Percentiles rank a stretch among this genome's conserved stretches.
These are phyloP conservation scores for Rosa hybrid DNA, from an alignment of 331 rosid species.

Conservation along the genomic window DNA sequence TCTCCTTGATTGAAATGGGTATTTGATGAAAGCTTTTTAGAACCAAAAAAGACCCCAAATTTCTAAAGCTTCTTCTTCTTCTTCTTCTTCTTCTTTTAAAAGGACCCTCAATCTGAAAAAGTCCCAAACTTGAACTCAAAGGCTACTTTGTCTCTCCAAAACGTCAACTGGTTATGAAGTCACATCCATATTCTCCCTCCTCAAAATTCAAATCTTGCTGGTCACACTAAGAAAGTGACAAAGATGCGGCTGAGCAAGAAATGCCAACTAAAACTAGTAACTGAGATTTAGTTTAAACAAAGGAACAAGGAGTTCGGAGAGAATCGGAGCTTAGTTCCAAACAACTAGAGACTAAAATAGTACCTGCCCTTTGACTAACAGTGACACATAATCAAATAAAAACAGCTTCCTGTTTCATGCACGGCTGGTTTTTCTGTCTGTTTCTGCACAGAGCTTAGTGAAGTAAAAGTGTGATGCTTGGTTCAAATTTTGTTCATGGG, in stretches of 20 bases:
- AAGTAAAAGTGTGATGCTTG: not conserved
- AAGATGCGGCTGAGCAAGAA: conserved; percentile 22
- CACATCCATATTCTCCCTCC: conserved; percentile 12
- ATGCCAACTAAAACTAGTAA: conserved; percentile 9
- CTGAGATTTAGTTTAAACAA: conserved; percentile 26
- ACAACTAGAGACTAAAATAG: conserved; percentile 16
- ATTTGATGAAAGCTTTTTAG: not conserved
- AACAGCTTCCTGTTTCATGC: conserved; percentile 2
- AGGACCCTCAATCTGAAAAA: not conserved
- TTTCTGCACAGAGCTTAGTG: conserved; percentile 5
- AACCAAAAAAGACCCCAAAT: conserved; percentile 4
- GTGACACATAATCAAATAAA: not conserved
- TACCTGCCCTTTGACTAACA: conserved; percentile 23
- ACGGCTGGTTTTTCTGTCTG: not conserved
- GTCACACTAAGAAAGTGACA: conserved; percentile 24
- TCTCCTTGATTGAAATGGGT: conserved; percentile 1
- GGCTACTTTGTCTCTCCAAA: conserved; percentile 12
- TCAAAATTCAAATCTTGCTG: conserved; percentile 21
- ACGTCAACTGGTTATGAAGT: not conserved
- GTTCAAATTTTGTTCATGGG: conserved; percentile 1
- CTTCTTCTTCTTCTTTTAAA: not conserved
- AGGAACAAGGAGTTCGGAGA: conserved; percentile 18
- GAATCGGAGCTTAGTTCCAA: conserved; percentile 23
- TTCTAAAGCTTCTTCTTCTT: conserved; percentile 6
- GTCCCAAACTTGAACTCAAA: conserved; percentile 18